Evolutionary conservation across 192 early-diverging fungal genomes (phyloP).

Genomic region (Backusella sp.): DNA sequence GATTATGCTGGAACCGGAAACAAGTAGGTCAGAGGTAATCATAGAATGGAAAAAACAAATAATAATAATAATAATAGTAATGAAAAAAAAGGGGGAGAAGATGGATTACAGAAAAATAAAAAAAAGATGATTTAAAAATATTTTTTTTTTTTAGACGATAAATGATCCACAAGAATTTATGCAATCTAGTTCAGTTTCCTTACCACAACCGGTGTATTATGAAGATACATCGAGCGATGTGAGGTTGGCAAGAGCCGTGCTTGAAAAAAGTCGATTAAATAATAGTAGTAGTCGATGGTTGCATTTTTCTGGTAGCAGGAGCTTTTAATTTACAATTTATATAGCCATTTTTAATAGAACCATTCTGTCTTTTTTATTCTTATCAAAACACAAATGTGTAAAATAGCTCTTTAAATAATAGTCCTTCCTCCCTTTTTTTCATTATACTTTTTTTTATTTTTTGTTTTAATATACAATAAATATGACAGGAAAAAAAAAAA

Average conservation of each 20-base stretch:
- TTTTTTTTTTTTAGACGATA: neutral
- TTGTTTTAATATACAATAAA: neutral
- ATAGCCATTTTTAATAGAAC: neutral
- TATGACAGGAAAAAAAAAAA: neutral
- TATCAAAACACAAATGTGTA: neutral
- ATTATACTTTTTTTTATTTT: neutral
- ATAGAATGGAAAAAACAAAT: neutral
- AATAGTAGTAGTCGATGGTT: slow-evolving; percentile 20
- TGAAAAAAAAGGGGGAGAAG: neutral
- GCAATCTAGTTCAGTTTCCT: neutral
- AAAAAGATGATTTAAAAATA: neutral
- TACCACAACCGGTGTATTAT: neutral
- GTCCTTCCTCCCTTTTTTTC: neutral
- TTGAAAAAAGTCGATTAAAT: slow-evolving; percentile 1
- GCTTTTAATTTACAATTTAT: slow-evolving; percentile 6
- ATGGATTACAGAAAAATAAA: neutral
- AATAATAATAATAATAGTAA: neutral
- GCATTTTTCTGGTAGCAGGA: slow-evolving; percentile 7
- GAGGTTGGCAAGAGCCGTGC: neutral
- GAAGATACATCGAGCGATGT: slow-evolving; percentile 8
- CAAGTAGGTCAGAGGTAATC: slow-evolving; percentile 9
- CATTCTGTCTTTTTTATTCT: neutral
- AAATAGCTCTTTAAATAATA: neutral
- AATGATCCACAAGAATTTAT: neutral
- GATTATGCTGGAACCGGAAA: neutral